Percentiles rank a stretch among this genome's conserved stretches.
These are phyloP conservation scores for Serendipita sp. DNA, from an alignment of 768 basidiomycete genomes.

Conservation along the genomic window DNA sequence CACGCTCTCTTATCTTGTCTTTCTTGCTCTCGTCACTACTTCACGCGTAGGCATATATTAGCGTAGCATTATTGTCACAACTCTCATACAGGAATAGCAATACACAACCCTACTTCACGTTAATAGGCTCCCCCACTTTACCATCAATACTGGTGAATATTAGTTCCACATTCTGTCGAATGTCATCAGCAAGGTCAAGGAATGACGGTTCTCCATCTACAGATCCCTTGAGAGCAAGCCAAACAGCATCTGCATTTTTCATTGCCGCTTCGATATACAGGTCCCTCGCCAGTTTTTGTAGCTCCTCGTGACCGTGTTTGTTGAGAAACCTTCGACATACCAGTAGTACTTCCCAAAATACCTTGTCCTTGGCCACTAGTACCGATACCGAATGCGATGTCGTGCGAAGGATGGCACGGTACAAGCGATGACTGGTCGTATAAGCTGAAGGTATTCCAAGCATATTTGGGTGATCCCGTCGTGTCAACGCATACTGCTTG, in stretches of 20 bases:
- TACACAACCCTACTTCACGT: too few relatives aligned
- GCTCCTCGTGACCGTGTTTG: slow-evolving; percentile 46
- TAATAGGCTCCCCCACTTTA: neutral
- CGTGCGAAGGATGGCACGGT: slow-evolving; percentile 58
- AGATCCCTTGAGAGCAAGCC: slow-evolving; percentile 41
- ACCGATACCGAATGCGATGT: slow-evolving; percentile 47
- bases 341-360: slow-evolving; percentile 70
- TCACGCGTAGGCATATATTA: neutral
- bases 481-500: slow-evolving; percentile 45
- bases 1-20: neutral
- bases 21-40: neutral
- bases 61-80: too few relatives aligned
- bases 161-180: neutral
- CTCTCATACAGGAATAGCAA: too few relatives aligned
- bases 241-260: slow-evolving; percentile 67
- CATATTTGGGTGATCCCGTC: slow-evolving; percentile 29
- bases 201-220: slow-evolving; percentile 10
- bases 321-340: slow-evolving; percentile 65
- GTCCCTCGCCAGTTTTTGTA: slow-evolving; percentile 48
- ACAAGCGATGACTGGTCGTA: slow-evolving; percentile 65
- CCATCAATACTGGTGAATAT: neutral
- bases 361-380: slow-evolving; percentile 53
- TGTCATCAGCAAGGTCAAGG: neutral
- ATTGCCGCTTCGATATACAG: slow-evolving; percentile 45
- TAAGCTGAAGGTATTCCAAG: slow-evolving; percentile 52